Evolutionary conservation across 768 basidiomycete genomes (phyloP).

Genomic region (Leccinum pellstonianum): DNA sequence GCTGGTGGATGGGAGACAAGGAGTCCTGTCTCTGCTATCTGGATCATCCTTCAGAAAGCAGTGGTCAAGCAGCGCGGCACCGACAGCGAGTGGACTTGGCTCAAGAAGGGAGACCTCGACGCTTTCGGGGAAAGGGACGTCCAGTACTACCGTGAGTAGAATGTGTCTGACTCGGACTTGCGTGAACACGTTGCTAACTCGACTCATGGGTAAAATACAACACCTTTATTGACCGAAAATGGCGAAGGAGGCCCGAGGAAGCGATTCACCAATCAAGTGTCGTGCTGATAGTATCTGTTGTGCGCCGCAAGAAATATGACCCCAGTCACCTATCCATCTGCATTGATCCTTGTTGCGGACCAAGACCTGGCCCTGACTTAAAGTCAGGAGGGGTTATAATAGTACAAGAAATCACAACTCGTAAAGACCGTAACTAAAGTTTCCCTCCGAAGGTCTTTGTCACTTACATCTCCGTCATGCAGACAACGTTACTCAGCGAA

Average conservation of each 20-base stretch:
- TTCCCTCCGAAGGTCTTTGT: too few species aligned
- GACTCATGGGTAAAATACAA: background rate
- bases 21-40: slow-evolving; percentile 39
- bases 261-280: background rate
- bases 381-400: background rate
- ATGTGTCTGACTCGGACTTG: background rate
- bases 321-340: background rate
- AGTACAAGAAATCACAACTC: background rate
- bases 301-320: background rate
- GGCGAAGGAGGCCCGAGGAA: background rate
- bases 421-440: background rate
- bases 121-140: slow-evolving; percentile 43
- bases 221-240: background rate
- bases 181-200: background rate
- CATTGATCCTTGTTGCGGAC: background rate
- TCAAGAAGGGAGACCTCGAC: slow-evolving; percentile 38
- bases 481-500: background rate
- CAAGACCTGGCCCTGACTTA: background rate
- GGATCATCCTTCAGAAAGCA: slow-evolving; percentile 30
- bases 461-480: too few species aligned
- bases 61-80: background rate
- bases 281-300: background rate
- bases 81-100: slow-evolving; percentile 23
- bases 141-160: background rate
- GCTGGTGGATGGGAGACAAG: slow-evolving; percentile 46